phyloP scores from a whole-genome alignment of 495 filamentous ascomycete species.

The Bombardia bombarda region DNA sequence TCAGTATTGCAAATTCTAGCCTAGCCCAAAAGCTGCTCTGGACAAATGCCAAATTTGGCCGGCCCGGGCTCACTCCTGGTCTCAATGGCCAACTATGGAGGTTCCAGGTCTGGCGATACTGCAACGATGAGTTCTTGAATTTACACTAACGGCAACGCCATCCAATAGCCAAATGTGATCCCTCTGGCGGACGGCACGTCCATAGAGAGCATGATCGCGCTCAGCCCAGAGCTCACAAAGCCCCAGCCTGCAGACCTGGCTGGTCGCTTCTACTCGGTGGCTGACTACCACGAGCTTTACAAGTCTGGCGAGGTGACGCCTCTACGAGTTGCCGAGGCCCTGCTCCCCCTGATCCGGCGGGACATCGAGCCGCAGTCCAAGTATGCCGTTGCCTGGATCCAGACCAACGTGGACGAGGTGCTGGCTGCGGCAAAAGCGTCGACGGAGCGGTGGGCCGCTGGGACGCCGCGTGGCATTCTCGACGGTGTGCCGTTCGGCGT shows the following conservation, averaged over 20 bases:
- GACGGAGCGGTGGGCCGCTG: slow-evolving; percentile 58
- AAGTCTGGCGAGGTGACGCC: slow-evolving; percentile 62
- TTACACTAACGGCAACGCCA: not conserved
- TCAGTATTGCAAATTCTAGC: slow-evolving; percentile 18
- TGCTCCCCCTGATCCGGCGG: slow-evolving; percentile 62
- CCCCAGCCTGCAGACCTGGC: slow-evolving; percentile 28
- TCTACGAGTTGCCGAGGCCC: slow-evolving; percentile 54
- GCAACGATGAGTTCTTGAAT: slow-evolving; percentile 4
- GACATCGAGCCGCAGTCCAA: slow-evolving; percentile 43
- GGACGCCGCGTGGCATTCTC: slow-evolving; percentile 54
- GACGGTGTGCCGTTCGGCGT: slow-evolving; percentile 84
- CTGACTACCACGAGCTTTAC: slow-evolving; percentile 74
- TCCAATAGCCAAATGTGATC: slow-evolving; percentile 63
- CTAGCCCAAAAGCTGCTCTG: slow-evolving; percentile 39
- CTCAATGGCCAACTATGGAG: slow-evolving; percentile 53
- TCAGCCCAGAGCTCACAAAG: slow-evolving; percentile 27
- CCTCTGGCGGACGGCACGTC: slow-evolving; percentile 38
- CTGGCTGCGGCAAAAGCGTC: slow-evolving; percentile 62
- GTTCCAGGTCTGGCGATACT: slow-evolving; percentile 37
- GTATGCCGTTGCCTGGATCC: slow-evolving; percentile 61
- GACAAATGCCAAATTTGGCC: slow-evolving; percentile 65
- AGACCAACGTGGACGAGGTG: slow-evolving; percentile 51
- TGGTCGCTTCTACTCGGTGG: slow-evolving; percentile 54
- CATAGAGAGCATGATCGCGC: slow-evolving; percentile 16
- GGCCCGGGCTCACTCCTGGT: slow-evolving; percentile 47